phyloP scores from a whole-genome alignment of 2,329 filamentous ascomycete species.

The Sarocladiaceae sp. region DNA sequence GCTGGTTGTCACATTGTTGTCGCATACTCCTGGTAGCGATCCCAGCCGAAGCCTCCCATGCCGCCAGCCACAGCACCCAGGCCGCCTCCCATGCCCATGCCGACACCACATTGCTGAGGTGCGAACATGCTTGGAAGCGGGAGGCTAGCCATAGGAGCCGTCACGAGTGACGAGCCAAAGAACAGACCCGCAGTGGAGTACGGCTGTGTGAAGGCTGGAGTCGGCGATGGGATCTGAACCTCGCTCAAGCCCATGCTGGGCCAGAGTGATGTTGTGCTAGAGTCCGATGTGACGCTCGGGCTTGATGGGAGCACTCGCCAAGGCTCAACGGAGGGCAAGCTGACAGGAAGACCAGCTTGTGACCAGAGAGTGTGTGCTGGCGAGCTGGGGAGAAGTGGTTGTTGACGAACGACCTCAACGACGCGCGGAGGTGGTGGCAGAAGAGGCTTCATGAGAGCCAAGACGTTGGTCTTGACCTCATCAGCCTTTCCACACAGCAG shows the following conservation, averaged over 20 bases:
- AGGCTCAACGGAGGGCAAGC: conserved; percentile 69
- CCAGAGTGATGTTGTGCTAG: conserved; percentile 69
- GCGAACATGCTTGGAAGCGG: conserved; percentile 84
- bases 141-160: conserved; percentile 69
- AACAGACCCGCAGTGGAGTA: conserved; percentile 69
- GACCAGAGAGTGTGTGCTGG: conserved; percentile 65
- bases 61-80: conserved; percentile 43
- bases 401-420: conserved; percentile 84
- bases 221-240: conserved; percentile 71
- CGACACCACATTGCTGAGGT: conserved; percentile 73
- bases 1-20: conserved; percentile 78
- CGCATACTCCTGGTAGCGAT: conserved; percentile 77
- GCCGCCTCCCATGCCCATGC: conserved; percentile 59
- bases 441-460: conserved; percentile 81
- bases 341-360: conserved; percentile 60
- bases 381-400: conserved; percentile 80
- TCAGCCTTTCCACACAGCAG: conserved; percentile 87
- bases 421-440: conserved; percentile 84
- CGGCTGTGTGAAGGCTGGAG: conserved; percentile 70
- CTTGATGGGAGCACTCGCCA: conserved; percentile 93
- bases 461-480: conserved; percentile 84
- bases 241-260: conserved; percentile 72
- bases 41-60: conserved; percentile 69
- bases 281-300: conserved; percentile 74
- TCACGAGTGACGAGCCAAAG: conserved; percentile 74